A percentile compares a stretch with the other conserved stretches of the same genome.
Conservation (phyloP, 1,284 basidiomycete genomes). For the Austropuccinia psidii region DNA sequence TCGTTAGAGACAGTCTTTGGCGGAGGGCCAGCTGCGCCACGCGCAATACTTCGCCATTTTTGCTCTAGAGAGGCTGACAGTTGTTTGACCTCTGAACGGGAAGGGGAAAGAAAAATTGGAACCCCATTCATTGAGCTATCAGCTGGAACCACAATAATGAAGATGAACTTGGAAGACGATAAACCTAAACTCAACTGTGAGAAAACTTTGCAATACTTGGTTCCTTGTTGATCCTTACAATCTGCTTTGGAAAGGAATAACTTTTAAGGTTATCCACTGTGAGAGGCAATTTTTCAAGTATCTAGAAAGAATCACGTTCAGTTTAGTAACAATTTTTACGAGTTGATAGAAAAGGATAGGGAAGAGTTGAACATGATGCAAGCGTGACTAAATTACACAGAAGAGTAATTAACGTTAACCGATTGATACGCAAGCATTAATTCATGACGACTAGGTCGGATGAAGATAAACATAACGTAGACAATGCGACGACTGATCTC, state of each 20-base stretch:
- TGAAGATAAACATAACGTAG: too few species aligned
- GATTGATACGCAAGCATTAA: too few species aligned
- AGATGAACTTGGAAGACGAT: not conserved
- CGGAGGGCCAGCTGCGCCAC: slow-evolving; percentile 7
- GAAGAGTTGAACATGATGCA: too few species aligned
- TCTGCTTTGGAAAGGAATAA: slow-evolving; percentile 34
- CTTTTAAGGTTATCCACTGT: slow-evolving; percentile 29
- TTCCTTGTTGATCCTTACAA: slow-evolving; percentile 35
- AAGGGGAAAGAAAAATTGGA: not conserved
- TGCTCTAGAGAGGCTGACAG: slow-evolving; percentile 18
- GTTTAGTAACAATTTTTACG: not conserved
- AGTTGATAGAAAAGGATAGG: not conserved
- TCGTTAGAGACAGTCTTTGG: not conserved
- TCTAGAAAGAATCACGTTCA: slow-evolving; percentile 3
- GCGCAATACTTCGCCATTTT: slow-evolving; percentile 13
- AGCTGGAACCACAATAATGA: too few species aligned
- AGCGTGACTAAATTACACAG: too few species aligned
- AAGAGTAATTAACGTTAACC: too few species aligned
- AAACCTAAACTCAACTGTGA: slow-evolving; percentile 17
- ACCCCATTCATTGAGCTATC: too few species aligned
- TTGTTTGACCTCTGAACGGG: slow-evolving; percentile 6
- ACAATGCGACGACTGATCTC: too few species aligned
- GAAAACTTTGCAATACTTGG: slow-evolving; percentile 22
- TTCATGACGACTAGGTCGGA: too few species aligned
- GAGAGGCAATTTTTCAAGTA: slow-evolving; percentile 29